Base-by-base conservation (phyloP, 202 grass and related monocot genomes). In the Dendrocalamus latiflorus region DNA sequence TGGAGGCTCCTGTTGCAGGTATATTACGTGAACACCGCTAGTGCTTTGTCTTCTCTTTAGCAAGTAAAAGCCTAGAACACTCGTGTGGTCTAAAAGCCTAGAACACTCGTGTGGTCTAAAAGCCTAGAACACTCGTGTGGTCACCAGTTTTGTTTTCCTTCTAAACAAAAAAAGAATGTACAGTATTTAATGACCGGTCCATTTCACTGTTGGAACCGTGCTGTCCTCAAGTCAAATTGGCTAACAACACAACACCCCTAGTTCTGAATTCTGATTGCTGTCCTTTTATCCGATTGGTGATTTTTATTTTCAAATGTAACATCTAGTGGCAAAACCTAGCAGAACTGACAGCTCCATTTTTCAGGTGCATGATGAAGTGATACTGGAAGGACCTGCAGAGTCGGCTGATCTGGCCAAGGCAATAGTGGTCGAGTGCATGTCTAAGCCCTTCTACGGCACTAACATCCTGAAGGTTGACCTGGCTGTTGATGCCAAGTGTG, bases 341-440 rank as follows among this genome's bases (percentile, higher is more conserved):
- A 78, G 54, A 64, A 78, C 50, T 89, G 49, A 87, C 59, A 81
- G 74, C 39, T 67, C 45, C 60, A 60, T 83, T 63, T 89, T 83
- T 81, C 80, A 98, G 95, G 95, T 98, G 43, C 95, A 98, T 58
- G 95, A 98, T 92, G 95, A 98, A 88, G 91, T 98, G 41, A 93
- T 98, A 90, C 76, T 95, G 74, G 95, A 98, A 91, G 95, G 95
- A 54, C 95, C 93, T 34, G 74, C 80, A 5, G 93, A 95, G 42
- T 98, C 95, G 68, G 95, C 95, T 72, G 95, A 91, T 16, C 72
- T 95, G 22, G 93, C 95, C 15, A 95, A 91, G 85, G 70, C 91
- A 24, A 95, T 93, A 74, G 89, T 98, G 37, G 87, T 95, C 7
- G 92, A 95, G 49, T 95, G 95, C 85, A 98, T 98, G 95, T 93